Evolutionary conservation across 306 rosid genomes (phyloP), one percentile per base, ranked within the genome.

Genomic region (Urtica urens): DNA sequence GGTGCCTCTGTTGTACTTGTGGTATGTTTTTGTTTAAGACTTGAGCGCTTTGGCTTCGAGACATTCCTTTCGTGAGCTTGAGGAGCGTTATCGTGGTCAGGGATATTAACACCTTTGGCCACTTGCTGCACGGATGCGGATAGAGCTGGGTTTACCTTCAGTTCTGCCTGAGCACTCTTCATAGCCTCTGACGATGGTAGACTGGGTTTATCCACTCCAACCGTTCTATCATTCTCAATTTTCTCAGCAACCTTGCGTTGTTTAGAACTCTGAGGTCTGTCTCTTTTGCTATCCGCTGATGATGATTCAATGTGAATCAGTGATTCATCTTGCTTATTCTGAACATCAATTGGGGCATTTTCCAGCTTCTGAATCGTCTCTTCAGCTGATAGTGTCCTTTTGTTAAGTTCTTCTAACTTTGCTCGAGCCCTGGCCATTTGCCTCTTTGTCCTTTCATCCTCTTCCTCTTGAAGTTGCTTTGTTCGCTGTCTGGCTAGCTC

Each of bases 381-480:
- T 24, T 66, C 76, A 59, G 38, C 65, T 22, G 62, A 67, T 64
- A 54, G 72, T 26, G 77, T 46, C 39, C 79, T 85, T 65, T 60
- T 71, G 55, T 81, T 69, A 63, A 81, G 68, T 75, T 85, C 99
- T 51, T 90, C 94, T 59, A 85, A 68, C 60, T 77, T 90, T 2
- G 83, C 95, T 23, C 22, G 70, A 63, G 99, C 93, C 74, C 76
- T 81, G 45, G 81, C 92, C 61, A 27, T 71, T 65, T 75, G 99
- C 77, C 65, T 79, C 69, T 86, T 79, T 41, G 41, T 67, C 30
- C 83, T 72, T 59, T 81, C 95, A 71, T 81, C 95, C 66, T 90
- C 95, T 67, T 90, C 94, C 73, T 85, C 94, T 71, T 66, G 90
- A 51, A 81, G 70, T 65, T 85, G 84, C 66, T 59, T 85, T 39